Evolutionary conservation across 768 basidiomycete genomes (phyloP).

Genomic region (Epithele typhae): DNA sequence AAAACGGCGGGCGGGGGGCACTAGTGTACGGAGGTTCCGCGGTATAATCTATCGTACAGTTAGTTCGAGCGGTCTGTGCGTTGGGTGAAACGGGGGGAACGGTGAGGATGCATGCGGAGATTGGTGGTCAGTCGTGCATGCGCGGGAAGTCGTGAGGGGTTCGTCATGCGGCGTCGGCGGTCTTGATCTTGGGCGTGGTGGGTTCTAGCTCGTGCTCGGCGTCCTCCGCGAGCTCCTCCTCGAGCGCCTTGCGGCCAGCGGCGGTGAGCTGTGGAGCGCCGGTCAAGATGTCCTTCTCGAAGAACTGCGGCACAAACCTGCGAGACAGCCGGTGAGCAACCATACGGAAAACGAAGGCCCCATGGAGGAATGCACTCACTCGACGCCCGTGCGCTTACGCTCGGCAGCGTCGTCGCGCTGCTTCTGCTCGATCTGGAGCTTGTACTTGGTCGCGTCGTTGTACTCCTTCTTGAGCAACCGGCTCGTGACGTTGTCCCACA

Average conservation of each 20-base stretch:
- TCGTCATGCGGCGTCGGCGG: slow-evolving; percentile 8
- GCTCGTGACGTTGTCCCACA: slow-evolving; percentile 85
- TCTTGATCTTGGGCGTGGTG: not conserved
- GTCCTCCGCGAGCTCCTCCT: slow-evolving; percentile 56
- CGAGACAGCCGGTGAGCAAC: not conserved
- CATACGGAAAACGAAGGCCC: not conserved
- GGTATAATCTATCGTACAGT: slow-evolving; percentile 12
- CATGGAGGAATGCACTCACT: slow-evolving; percentile 48
- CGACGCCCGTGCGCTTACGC: slow-evolving; percentile 72
- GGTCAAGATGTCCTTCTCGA: slow-evolving; percentile 60
- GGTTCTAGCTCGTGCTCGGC: slow-evolving; percentile 15
- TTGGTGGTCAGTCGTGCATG: too few species aligned
- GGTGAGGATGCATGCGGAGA: not conserved
- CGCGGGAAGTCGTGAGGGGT: slow-evolving; percentile 2
- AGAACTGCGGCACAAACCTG: slow-evolving; percentile 74
- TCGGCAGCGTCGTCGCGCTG: slow-evolving; percentile 89
- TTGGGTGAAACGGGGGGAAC: not conserved
- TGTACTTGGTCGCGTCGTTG: slow-evolving; percentile 86
- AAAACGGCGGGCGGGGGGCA: too few species aligned
- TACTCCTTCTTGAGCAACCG: slow-evolving; percentile 80
- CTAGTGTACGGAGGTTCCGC: too few species aligned
- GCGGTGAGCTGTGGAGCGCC: slow-evolving; percentile 68
- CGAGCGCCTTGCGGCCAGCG: slow-evolving; percentile 65
- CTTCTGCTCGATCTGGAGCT: slow-evolving; percentile 87
- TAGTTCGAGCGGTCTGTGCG: not conserved